These are phyloP conservation scores for Raffaelea arxii DNA, from an alignment of 2,329 filamentous ascomycete genomes.

Conservation along the genomic window DNA sequence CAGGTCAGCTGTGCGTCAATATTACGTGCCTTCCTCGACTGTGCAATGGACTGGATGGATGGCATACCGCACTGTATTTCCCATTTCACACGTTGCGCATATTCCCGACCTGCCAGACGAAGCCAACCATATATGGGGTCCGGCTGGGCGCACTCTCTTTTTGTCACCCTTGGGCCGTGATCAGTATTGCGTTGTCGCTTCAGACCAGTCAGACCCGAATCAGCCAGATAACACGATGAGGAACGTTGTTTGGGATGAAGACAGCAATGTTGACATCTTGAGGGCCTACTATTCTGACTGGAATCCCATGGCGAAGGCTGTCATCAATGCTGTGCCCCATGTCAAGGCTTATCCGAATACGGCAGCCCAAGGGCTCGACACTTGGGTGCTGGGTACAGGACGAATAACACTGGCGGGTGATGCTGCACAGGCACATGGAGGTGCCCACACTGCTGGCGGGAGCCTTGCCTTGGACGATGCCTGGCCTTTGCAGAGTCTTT, in stretches of 20 bases:
- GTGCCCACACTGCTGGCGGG: constrained; percentile 29
- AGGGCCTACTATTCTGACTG: constrained; percentile 28
- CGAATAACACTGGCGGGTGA: constrained; percentile 25
- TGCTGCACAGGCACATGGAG: constrained; percentile 30
- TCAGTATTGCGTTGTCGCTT: constrained; percentile 33
- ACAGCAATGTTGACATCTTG: constrained; percentile 25
- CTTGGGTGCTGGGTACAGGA: neutral
- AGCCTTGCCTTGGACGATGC: constrained; percentile 30
- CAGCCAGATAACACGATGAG: constrained; percentile 11
- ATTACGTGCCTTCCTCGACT: constrained; percentile 31
- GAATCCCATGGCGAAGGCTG: constrained; percentile 28
- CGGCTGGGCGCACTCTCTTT: constrained; percentile 29
- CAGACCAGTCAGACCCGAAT: constrained; percentile 27
- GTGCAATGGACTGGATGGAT: constrained; percentile 33
- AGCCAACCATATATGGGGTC: constrained; percentile 34
- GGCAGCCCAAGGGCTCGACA: constrained; percentile 10
- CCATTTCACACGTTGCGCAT: constrained; percentile 26
- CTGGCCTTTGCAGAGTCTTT: constrained; percentile 29
- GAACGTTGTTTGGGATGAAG: constrained; percentile 25
- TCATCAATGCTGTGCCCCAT: constrained; percentile 30
- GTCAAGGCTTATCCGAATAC: constrained; percentile 32
- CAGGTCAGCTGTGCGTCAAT: constrained; percentile 32
- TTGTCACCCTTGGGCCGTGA: constrained; percentile 29
- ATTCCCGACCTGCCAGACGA: constrained; percentile 30
- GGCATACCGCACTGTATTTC: constrained; percentile 34